A percentile compares a stretch with the other conserved stretches of the same genome.
These are phyloP conservation scores for Parvularia atlantis DNA, from an alignment of 78 protist genomes.

Conservation along the genomic window DNA sequence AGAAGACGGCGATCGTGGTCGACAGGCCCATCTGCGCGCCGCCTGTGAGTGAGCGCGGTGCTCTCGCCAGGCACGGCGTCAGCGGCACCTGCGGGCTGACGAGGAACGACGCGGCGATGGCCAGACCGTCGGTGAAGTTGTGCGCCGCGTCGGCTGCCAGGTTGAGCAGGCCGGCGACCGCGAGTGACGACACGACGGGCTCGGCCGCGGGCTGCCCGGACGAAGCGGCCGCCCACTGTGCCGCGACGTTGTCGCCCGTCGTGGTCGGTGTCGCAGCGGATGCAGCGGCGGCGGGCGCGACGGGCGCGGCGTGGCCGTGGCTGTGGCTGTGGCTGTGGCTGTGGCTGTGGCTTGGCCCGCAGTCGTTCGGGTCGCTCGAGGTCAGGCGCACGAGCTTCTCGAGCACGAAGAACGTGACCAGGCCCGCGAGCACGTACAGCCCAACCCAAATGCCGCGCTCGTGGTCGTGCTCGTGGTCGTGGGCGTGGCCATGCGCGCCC, in stretches of 20 bases:
- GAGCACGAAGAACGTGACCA: constrained; percentile 19
- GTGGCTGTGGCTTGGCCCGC: constrained; percentile 4
- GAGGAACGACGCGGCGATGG: constrained; percentile 43
- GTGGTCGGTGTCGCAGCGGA: not conserved
- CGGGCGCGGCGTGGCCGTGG: not conserved
- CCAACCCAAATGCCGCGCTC: not conserved
- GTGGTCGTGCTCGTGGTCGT: constrained; percentile 11
- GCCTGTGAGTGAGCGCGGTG: too few species aligned
- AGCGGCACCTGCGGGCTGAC: too few species aligned
- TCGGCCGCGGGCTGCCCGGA: too few species aligned
- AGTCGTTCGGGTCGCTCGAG: not conserved
- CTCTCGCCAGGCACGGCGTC: too few species aligned
- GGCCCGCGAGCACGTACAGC: constrained; percentile 25
- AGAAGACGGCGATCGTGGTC: constrained; percentile 31
- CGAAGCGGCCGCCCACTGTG: too few species aligned
- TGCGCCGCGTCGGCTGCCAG: constrained; percentile 51
- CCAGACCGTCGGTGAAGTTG: constrained; percentile 62
- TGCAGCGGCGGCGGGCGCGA: too few species aligned
- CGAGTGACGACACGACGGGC: not conserved
- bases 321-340: constrained; percentile 8
- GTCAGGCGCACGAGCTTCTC: constrained; percentile 24
- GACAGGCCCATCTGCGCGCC: constrained; percentile 5
- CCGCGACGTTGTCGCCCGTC: too few species aligned
- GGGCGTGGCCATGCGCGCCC: constrained; percentile 8
- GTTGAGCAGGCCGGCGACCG: constrained; percentile 17